These are phyloP conservation scores for Albatrellus ellisii DNA, from an alignment of 768 basidiomycete species.

Conservation along the genomic window DNA sequence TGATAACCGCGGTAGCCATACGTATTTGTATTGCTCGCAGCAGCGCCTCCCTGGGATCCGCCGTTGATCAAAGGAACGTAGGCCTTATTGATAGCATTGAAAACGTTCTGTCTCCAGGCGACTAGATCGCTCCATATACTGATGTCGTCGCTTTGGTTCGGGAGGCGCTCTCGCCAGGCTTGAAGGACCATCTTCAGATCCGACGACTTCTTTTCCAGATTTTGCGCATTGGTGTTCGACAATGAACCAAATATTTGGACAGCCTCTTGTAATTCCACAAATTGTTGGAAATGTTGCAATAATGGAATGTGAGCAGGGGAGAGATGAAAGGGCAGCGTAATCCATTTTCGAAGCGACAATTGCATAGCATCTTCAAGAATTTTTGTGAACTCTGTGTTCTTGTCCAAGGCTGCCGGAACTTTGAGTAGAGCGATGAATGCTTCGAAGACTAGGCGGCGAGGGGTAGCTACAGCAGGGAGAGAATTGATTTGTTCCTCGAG, in stretches of 20 bases:
- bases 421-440: conserved; percentile 86
- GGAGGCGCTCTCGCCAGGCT: conserved; percentile 93
- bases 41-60: conserved; percentile 33
- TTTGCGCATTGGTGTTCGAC: conserved; percentile 71
- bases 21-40: conserved; percentile 53
- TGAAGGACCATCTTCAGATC: conserved; percentile 95
- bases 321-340: conserved; percentile 71
- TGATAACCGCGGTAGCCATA: conserved; percentile 95
- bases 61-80: conserved; percentile 80
- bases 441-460: conserved; percentile 95
- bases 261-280: conserved; percentile 94
- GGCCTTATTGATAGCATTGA: conserved; percentile 90
- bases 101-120: conserved; percentile 97
- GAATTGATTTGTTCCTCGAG: conserved; percentile 73
- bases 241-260: conserved; percentile 89
- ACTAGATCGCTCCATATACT: conserved; percentile 99
- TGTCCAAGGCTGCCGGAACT: conserved; percentile 65
- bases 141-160: conserved; percentile 94
- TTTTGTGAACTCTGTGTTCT: conserved; percentile 78
- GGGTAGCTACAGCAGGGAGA: conserved; percentile 80
- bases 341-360: conserved; percentile 92
- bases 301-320: conserved; percentile 91
- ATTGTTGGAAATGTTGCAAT: conserved; percentile 96
- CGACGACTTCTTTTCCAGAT: conserved; percentile 88
- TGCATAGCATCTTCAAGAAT: conserved; percentile 96